Percentiles rank a stretch among this genome's conserved stretches.
These are phyloP conservation scores for Microbotryomycetes sp. DNA, from an alignment of 1,284 basidiomycete species.

Conservation along the genomic window DNA sequence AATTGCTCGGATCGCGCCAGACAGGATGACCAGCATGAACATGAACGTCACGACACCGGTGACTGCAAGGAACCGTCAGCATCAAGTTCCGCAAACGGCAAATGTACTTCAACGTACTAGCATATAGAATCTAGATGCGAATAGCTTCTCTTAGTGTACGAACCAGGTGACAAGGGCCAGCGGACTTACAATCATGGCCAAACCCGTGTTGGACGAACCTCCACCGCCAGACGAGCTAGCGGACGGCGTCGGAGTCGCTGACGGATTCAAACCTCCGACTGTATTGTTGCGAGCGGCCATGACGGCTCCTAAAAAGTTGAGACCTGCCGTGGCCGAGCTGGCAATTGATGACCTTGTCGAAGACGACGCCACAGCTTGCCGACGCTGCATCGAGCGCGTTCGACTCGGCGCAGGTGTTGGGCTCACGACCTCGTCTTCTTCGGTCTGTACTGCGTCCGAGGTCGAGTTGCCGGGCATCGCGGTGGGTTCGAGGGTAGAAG, in stretches of 20 bases:
- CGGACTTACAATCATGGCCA: constrained; percentile 55
- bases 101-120: background rate
- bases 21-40: constrained; percentile 62
- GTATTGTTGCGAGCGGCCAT: constrained; percentile 25
- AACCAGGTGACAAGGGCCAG: background rate
- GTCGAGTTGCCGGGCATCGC: constrained; percentile 4
- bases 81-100: no score
- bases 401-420: background rate
- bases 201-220: constrained; percentile 49
- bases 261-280: constrained; percentile 12
- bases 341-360: background rate
- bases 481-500: background rate
- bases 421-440: background rate
- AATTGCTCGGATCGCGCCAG: constrained; percentile 67
- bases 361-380: background rate
- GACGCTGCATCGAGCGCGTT: background rate
- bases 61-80: constrained; percentile 67
- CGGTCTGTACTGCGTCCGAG: background rate
- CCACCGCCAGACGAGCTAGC: background rate
- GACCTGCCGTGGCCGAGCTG: background rate
- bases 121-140: background rate
- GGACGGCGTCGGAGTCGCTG: background rate
- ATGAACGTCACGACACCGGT: constrained; percentile 63
- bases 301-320: constrained; percentile 24
- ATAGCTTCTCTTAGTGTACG: constrained; percentile 1